A percentile compares a stretch with the other conserved stretches of the same genome.
Evolutionary conservation across 371 early-diverging fungal species (phyloP).

Genomic region (Mucor circinelloides): DNA sequence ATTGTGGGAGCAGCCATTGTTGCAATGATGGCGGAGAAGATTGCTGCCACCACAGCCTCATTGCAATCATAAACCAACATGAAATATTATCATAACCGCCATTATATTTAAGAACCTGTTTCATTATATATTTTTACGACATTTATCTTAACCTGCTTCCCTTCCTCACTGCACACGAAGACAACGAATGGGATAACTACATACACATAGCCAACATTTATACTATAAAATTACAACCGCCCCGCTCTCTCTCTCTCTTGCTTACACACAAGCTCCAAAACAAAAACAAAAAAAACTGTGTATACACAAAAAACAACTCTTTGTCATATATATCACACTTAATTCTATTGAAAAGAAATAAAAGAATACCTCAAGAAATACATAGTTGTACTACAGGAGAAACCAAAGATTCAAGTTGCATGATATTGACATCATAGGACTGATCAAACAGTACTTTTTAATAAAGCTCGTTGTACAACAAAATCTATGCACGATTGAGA

Average conservation of each 20-base stretch:
- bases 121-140: not conserved
- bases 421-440: not conserved
- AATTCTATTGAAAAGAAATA: not conserved
- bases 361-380: not conserved
- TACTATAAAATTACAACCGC: not conserved
- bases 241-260: not conserved
- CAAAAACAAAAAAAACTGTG: too few species aligned
- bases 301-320: not conserved
- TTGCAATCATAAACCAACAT: not conserved
- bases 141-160: not conserved
- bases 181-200: not conserved
- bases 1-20: constrained; percentile 87
- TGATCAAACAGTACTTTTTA: not conserved
- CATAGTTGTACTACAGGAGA: not conserved
- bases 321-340: not conserved
- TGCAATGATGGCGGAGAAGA: constrained; percentile 74
- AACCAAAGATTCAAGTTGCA: not conserved
- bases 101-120: not conserved
- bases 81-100: not conserved
- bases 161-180: not conserved
- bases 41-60: constrained; percentile 17
- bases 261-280: too few species aligned
- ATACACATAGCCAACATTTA: not conserved
- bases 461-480: too few species aligned
- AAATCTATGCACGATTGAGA: too few species aligned